Percentiles rank a stretch among this genome's conserved stretches.
phyloP scores from a whole-genome alignment of 805 yeast genomes.

The Yarrowia hollandica region DNA sequence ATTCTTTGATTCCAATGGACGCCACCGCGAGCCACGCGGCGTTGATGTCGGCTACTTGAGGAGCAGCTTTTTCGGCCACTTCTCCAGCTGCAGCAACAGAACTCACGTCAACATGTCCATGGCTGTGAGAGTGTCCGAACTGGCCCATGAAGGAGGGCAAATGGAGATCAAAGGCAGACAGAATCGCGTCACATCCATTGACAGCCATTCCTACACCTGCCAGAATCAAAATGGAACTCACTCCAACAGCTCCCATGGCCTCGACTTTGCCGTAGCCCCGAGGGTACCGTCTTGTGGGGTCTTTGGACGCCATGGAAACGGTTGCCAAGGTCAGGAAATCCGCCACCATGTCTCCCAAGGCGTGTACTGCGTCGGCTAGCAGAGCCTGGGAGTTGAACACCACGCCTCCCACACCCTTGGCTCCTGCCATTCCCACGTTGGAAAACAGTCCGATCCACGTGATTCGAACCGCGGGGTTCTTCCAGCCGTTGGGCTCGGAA shows the following conservation, averaged over 20 bases:
- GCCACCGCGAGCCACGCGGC: conserved; percentile 97
- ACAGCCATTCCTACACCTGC: conserved; percentile 94
- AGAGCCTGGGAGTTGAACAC: conserved; percentile 93
- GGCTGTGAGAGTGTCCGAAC: conserved; percentile 54
- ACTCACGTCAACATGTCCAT: conserved; percentile 24
- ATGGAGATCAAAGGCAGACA: conserved; percentile 50
- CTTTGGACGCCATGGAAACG: conserved; percentile 68
- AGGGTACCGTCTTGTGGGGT: conserved; percentile 65
- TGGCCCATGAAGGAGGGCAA: conserved; percentile 47
- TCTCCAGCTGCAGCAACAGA: neutral
- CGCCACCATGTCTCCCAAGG: conserved; percentile 83
- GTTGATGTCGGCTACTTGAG: conserved; percentile 64
- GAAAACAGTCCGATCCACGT: conserved; percentile 88
- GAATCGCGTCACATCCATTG: conserved; percentile 67
- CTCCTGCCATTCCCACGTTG: conserved; percentile 80
- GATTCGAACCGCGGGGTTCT: conserved; percentile 85
- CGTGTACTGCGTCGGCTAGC: conserved; percentile 92
- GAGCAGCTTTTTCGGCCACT: conserved; percentile 36
- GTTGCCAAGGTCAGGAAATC: conserved; percentile 88
- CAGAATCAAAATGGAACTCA: conserved; percentile 73
- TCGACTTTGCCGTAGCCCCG: conserved; percentile 92
- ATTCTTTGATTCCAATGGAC: conserved; percentile 82
- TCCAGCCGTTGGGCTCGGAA: conserved; percentile 42
- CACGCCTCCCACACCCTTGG: conserved; percentile 86
- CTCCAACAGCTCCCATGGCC: conserved; percentile 87